These are phyloP conservation scores for Apostasia ramifera DNA, from an alignment of 106 monocot species.

Conservation along the genomic window DNA sequence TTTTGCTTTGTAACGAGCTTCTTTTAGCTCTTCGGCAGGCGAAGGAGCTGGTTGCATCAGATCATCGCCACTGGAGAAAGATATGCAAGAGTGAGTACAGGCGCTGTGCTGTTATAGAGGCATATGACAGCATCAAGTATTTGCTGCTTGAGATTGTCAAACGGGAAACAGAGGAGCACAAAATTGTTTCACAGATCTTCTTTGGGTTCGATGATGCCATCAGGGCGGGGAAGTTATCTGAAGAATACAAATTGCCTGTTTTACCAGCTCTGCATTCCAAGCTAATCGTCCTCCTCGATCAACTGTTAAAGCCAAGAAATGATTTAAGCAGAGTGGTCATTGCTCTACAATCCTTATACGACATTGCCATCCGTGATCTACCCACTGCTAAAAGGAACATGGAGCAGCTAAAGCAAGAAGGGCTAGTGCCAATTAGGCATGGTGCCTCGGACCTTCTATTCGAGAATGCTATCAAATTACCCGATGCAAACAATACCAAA, in stretches of 20 bases:
- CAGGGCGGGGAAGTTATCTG: conserved; percentile 44
- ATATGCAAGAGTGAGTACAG: conserved; percentile 86
- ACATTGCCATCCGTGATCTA: conserved; percentile 70
- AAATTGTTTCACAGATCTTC: conserved; percentile 57
- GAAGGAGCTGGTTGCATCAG: conserved; percentile 47
- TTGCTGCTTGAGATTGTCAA: conserved; percentile 56
- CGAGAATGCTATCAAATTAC: conserved; percentile 69
- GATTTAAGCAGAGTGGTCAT: conserved; percentile 63
- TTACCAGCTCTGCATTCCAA: conserved; percentile 46
- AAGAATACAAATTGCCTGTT: conserved; percentile 47
- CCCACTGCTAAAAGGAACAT: conserved; percentile 40
- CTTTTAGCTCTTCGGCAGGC: conserved; percentile 78
- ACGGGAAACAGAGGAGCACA: conserved; percentile 48
- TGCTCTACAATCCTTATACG: conserved; percentile 75
- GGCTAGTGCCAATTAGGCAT: conserved; percentile 32
- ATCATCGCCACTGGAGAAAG: conserved; percentile 69
- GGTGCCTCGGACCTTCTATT: conserved; percentile 52
- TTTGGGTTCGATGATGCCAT: conserved; percentile 53
- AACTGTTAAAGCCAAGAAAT: conserved; percentile 41
- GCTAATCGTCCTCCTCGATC: conserved; percentile 39
- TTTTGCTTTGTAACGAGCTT: conserved; percentile 92
- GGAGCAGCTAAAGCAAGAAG: conserved; percentile 52
- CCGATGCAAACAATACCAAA: conserved; percentile 23
- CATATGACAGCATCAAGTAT: conserved; percentile 72
- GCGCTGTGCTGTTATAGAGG: conserved; percentile 83